Base-by-base conservation (phyloP, 805 yeast species). In the Myxozyma melibiosi region DNA sequence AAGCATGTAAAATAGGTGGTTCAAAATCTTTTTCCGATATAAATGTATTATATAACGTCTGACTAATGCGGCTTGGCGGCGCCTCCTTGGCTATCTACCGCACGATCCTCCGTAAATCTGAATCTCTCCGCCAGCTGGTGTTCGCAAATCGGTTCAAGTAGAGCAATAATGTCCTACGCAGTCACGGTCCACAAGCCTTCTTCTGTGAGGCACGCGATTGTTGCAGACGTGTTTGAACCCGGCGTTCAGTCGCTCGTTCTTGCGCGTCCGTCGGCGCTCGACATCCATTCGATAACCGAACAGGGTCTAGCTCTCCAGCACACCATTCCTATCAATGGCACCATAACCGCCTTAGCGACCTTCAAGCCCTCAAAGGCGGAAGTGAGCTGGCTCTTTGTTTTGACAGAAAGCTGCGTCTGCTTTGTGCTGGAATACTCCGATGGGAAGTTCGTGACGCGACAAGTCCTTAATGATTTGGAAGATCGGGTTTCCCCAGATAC, bases 171-270 rank as follows among this genome's bases (percentile, higher is more conserved):
- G 65, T 61, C 62, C 35, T 62, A 62, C 43, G 47, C 62, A 14
- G 61, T 57, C 16, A 42, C 61, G 33, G 24, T 62, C 5, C 62
- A 61, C 49, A 53, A 53, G 57, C 62, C 61, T 8, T 56, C 65
- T 5, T 62, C 65, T 24, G 62, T 62, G 25, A 46, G 65, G 25
- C 51, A 61, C 22, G 57, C 65, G 8, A 54, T 57, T 30, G 60
- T 62, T 34, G 50, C 64, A n/a, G 57, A 60, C 39, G 24, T 60
- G 6, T 48, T 53, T 22, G 45, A 14, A 20, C 38, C 55, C 2
- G 58, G 51, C 27, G 48, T 8, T 28, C 42, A 22, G 20, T 39
- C 64, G 20, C 56, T 60, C 20, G 54, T 56, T 9, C 58, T 60
- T 25, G 64, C 63, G 22, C 54, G 55, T 14, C 58, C 64, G 22